phyloP scores from a whole-genome alignment of 805 yeast species.

The Metschnikowia noctiluminum region DNA sequence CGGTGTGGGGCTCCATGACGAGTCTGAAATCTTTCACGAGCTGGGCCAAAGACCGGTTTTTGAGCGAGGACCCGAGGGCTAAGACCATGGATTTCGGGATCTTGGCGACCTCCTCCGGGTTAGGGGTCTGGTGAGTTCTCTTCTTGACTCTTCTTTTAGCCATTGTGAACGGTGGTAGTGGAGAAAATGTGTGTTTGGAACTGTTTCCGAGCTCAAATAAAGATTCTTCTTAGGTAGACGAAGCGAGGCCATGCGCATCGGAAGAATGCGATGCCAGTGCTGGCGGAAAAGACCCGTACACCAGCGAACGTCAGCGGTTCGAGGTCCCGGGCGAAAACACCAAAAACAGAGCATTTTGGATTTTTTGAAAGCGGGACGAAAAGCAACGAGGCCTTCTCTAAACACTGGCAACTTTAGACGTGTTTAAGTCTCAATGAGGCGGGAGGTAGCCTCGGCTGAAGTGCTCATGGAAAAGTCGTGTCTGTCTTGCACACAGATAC shows the following conservation, averaged over 20 bases:
- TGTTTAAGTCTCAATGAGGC: too few species aligned
- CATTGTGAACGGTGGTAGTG: conserved; percentile 20
- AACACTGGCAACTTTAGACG: too few species aligned
- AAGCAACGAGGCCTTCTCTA: not conserved
- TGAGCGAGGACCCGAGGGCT: conserved; percentile 72
- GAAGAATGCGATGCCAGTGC: not conserved
- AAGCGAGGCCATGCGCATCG: too few species aligned
- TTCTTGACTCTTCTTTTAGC: conserved; percentile 56
- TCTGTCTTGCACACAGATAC: conserved; percentile 1
- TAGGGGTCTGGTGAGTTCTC: conserved; percentile 74
- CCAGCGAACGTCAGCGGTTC: conserved; percentile 1
- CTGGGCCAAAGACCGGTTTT: conserved; percentile 79
- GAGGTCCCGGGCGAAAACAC: not conserved
- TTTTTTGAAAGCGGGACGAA: too few species aligned
- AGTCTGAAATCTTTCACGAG: conserved; percentile 83
- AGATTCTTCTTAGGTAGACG: too few species aligned
- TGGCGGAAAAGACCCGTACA: conserved; percentile 13
- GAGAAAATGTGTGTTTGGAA: not conserved
- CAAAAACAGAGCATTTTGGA: not conserved
- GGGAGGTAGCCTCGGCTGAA: not conserved
- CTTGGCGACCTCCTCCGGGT: conserved; percentile 64
- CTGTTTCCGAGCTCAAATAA: not conserved
- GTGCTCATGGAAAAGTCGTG: not conserved
- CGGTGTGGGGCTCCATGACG: conserved; percentile 96
- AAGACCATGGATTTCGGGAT: conserved; percentile 94